A percentile compares a stretch with the other conserved stretches of the same genome.
Conservation (phyloP, 345 rosid species). For the Eucalyptus erythrocorys region DNA sequence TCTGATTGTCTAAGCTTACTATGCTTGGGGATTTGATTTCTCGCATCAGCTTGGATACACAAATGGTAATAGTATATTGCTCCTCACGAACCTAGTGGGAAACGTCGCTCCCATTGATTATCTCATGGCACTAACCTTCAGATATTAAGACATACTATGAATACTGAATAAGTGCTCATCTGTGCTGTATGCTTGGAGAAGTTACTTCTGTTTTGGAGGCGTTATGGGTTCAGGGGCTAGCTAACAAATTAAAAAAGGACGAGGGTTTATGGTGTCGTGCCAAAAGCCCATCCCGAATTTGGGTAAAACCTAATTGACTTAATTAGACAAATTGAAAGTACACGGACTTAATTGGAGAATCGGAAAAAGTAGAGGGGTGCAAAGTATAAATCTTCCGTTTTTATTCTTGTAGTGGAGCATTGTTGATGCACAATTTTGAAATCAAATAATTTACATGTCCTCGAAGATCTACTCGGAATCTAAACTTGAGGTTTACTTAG, state of each 20-base stretch:
- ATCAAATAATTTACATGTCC: neutral
- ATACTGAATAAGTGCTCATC: neutral
- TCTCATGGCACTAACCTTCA: neutral
- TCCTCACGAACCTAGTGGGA: neutral
- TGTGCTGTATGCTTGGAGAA: neutral
- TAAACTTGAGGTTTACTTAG: neutral
- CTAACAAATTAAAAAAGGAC: neutral
- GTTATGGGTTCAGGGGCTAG: neutral
- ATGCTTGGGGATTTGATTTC: neutral
- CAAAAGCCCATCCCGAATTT: neutral
- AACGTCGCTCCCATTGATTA: neutral
- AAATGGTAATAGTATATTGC: neutral
- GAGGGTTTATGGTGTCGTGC: neutral
- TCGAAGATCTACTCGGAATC: neutral
- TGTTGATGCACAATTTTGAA: neutral
- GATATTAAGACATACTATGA: neutral
- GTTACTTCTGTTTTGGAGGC: neutral
- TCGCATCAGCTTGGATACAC: neutral
- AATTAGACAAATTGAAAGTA: too few relatives aligned
- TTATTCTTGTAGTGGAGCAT: neutral
- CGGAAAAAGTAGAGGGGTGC: neutral
- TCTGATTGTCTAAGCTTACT: neutral
- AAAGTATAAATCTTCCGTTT: neutral
- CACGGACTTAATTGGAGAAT: neutral
- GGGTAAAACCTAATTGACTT: neutral